Evolutionary conservation across 805 yeast genomes (phyloP), one percentile per base, ranked within the genome.

Genomic region (Teunomyces kruisii): DNA sequence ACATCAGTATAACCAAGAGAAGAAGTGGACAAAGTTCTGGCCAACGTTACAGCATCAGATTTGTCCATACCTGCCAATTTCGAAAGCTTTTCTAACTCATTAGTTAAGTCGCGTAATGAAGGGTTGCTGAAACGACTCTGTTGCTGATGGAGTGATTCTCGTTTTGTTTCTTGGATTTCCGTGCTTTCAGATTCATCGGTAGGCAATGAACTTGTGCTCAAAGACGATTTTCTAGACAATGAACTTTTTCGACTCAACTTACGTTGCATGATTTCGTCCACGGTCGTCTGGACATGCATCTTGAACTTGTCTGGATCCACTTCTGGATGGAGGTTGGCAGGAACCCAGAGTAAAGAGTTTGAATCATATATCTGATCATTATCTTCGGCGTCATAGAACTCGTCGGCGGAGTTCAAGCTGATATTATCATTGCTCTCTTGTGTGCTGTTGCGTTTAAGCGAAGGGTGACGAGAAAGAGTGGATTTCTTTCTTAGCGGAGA

Each of bases 311-410:
- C 95, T 2, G 98, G 98, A 19, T 95, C 91, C n/a, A 92, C 78
- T 56, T 87, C 92, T 1, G 98, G 98, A 62, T 94, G 99, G 31
- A 89, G 75, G 50, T 81, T 82, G 1, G 98, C 99, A 0, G 98
- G 98, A 1, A 94, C 97, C 99, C 99, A 92, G 43, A 92, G 69
- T 27, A 87, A 66, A 46, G 79, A 69, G 13, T 78, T 66, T 29
- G 52, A 47, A 28, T 52, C 55, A 13, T 47, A 42, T 46, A 52
- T 19, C 39, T 46, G 56, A 17, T 59, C 66, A 10, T 33, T 42
- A 17, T 52, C 57, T 22, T 55, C 58, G 7, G 60, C 56, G 40
- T 57, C 62, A 26, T 44, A 44, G 43, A 51, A 43, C 37, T 50
- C 51, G 26, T 48, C 57, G 15, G 50, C 28, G 17, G 51, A 44